Percentiles rank a stretch among this genome's conserved stretches.
Conservation (phyloP, 2,329 filamentous ascomycete genomes). For the Trichoderma asperellum region DNA sequence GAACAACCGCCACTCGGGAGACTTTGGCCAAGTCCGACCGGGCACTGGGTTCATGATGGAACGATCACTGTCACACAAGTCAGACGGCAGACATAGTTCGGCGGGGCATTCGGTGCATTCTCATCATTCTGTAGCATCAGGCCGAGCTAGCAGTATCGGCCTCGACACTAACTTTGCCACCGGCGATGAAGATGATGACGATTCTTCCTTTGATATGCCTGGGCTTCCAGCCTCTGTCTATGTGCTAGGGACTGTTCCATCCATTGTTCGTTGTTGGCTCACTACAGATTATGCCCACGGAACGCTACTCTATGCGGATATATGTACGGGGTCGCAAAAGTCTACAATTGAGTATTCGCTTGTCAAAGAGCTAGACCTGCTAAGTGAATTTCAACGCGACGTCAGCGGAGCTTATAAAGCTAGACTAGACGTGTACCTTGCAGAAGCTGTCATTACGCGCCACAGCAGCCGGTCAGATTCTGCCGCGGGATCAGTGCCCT, state of each 20-base stretch:
- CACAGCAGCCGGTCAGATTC: constrained; percentile 72
- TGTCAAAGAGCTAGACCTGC: constrained; percentile 72
- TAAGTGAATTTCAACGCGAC: constrained; percentile 66
- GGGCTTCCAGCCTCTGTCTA: constrained; percentile 82
- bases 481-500: constrained; percentile 72
- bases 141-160: constrained; percentile 85
- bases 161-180: constrained; percentile 71
- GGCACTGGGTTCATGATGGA: constrained; percentile 88
- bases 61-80: constrained; percentile 90
- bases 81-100: constrained; percentile 91
- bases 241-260: constrained; percentile 84
- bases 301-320: constrained; percentile 84
- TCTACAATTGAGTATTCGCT: constrained; percentile 80
- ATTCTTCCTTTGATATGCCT: constrained; percentile 72
- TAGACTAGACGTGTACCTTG: constrained; percentile 82
- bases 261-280: constrained; percentile 95
- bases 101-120: constrained; percentile 78
- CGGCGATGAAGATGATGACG: constrained; percentile 65
- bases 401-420: constrained; percentile 70
- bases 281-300: constrained; percentile 88
- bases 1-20: constrained; percentile 78
- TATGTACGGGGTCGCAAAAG: constrained; percentile 89
- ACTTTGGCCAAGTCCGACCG: constrained; percentile 77
- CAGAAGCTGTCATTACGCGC: constrained; percentile 83
- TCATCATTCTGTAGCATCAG: constrained; percentile 71